Evolutionary conservation across 1,284 basidiomycete genomes (phyloP), one percentile per base, ranked within the genome.

Genomic region (Marasmius sp.): DNA sequence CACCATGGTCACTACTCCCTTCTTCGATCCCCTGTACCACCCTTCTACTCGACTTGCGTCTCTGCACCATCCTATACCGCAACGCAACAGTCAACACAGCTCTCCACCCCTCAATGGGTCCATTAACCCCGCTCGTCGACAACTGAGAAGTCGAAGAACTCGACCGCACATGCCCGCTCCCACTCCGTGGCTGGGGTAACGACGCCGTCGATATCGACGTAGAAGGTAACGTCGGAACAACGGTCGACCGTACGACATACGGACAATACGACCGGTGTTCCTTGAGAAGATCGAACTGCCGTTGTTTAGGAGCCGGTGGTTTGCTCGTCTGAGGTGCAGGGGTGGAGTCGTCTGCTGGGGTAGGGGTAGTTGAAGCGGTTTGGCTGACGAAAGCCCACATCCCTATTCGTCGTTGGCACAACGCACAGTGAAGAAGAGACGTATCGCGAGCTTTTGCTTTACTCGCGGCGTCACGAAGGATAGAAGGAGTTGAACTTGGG

Each of bases 221-320:
- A 8, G 71, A 65, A 3, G 73, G 70, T 10, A 62, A 60, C n/a
- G 65, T 11, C 3, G 89, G 88, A 10, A 92, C 76, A 3, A 79
- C 69, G 1, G 89, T 91, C 7, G 89, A 90, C 22, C 84, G 82
- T 27, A 88, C 86, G 53, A 91, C 83, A 65, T 91, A 93, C 20
- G 91, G 91, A 67, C 92, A 93, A 67, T 91, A 91, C 3, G 89
- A 86, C 22, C 92, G 81, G 70, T 93, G 91, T 71, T 93, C 92
- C 68, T 86, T 88, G 47, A 92, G 73, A 22, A 92, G 71, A 70
- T 93, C 90, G 60, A 93, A 85, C 37, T 82, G 83, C 54, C 88
- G 76, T 59, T 77, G 77, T n/a, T 41, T 76, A 14, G 72, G 65
- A 6, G 67, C 60, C 59, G 65, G 55, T 56, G 57, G 55, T 69